phyloP scores from a whole-genome alignment of 257 asterid genomes.

The Lantana camara region DNA sequence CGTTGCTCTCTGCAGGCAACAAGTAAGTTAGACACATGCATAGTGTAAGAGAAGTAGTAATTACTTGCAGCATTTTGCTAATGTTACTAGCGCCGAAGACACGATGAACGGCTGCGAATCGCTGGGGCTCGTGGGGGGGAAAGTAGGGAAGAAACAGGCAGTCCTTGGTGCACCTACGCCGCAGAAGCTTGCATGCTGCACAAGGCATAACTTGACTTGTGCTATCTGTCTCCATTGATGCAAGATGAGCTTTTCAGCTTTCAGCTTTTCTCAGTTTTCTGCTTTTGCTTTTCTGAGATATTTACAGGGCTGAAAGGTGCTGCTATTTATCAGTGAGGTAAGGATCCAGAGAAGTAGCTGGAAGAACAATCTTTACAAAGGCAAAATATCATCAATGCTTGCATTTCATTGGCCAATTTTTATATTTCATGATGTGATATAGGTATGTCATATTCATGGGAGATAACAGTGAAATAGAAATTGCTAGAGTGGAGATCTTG shows the following conservation, averaged over 20 bases:
- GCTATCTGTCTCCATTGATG: constrained; percentile 32
- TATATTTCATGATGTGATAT: background rate
- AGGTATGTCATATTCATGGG: constrained; percentile 27
- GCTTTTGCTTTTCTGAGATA: background rate
- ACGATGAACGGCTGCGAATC: constrained; percentile 45
- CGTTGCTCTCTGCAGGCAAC: background rate
- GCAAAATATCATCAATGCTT: constrained; percentile 10
- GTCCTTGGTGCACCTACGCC: constrained; percentile 42
- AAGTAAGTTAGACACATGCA: background rate
- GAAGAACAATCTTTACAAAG: constrained; percentile 21
- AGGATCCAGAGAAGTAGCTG: constrained; percentile 19
- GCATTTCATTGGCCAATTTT: constrained; percentile 25
- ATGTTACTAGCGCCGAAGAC: constrained; percentile 58
- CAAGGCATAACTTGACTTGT: constrained; percentile 42
- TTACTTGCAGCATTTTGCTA: constrained; percentile 46
- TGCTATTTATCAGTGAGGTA: constrained; percentile 23
- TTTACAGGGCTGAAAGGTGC: background rate
- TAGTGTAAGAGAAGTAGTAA: background rate
- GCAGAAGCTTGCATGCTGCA: constrained; percentile 54
- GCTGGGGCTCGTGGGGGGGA: constrained; percentile 40
- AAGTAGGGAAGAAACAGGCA: constrained; percentile 51
- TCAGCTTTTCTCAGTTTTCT: background rate
- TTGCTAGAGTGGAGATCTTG: constrained; percentile 31
- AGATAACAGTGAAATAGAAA: constrained; percentile 32
- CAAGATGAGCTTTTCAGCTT: background rate